Evolutionary conservation across 441 rosid species (phyloP).

Genomic region (Hura crepitans): DNA sequence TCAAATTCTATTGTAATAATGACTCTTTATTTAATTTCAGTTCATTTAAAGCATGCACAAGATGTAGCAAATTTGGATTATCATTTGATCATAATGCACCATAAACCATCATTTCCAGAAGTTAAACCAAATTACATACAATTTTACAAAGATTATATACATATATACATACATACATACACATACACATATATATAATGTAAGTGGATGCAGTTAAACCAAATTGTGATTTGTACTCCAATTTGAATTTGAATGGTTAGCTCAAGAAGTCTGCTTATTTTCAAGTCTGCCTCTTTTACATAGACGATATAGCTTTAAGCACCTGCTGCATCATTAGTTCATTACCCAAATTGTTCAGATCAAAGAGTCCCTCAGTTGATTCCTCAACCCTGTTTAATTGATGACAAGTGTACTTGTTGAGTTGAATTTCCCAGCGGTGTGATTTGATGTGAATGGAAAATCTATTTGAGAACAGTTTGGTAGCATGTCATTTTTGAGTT

Average conservation of each 20-base stretch:
- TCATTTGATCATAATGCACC: background rate
- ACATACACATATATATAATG: too few species aligned
- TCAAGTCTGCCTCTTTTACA: background rate
- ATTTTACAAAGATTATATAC: too few species aligned
- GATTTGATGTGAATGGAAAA: conserved; percentile 2
- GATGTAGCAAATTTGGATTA: conserved; percentile 6
- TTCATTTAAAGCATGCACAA: conserved; percentile 14
- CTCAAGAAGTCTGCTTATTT: background rate
- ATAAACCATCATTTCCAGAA: background rate
- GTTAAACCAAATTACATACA: too few species aligned
- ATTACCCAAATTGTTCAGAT: background rate
- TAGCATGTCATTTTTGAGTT: background rate
- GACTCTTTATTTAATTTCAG: conserved; percentile 13
- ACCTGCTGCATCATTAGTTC: background rate
- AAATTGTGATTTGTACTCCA: background rate
- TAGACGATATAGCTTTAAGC: background rate
- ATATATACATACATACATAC: too few species aligned
- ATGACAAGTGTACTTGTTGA: background rate
- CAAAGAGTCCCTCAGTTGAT: background rate
- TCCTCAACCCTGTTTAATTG: conserved; percentile 6
- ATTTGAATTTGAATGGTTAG: background rate
- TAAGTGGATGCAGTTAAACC: background rate
- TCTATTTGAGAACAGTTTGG: background rate
- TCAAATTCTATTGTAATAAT: conserved; percentile 9
- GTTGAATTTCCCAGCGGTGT: background rate